Evolutionary conservation across 75 land plant genomes (phyloP), one percentile per base, ranked within the genome.

Genomic region (Pinus taeda): DNA sequence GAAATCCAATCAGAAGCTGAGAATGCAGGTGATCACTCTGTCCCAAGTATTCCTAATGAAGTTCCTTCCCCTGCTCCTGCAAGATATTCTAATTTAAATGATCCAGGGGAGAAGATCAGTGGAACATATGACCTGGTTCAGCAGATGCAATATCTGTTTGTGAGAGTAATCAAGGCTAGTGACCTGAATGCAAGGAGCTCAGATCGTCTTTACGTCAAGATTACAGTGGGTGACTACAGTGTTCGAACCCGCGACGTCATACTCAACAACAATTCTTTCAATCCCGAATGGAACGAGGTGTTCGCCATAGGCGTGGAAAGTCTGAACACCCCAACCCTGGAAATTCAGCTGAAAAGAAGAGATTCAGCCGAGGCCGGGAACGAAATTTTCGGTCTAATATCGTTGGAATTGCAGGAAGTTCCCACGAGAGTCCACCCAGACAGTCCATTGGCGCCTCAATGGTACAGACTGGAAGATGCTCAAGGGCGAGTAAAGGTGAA

Each of bases 361-460:
- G 33, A 33, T 33, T 33, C 33, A 33, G 33, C 33, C 2, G 1
- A 33, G 33, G 33, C 33, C 2, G 1, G 33, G 33, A 1, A 33
- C 2, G 33, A 33, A 33, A 33, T 71, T 33, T 33, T 33, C 4
- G 95, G 95, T 30, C 56, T 79, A 13, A 89, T 93, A 29, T 77
- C 86, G 24, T 93, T 93, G 57, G 95, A 93, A 55, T 26, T 90
- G 55, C 88, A 84, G 74, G 95, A 93, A 45, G 82, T 90, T 12
- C 93, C 95, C 4, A 90, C 79, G 57, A 71, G 95, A 11, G 84
- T 87, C 0, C 91, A 93, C 4, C 95, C 93, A 7, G 95, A 93
- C 74, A 88, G 93, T 56, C 95, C 95, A 24, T 60, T 93, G 26
- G 95, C 95, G 39, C 93, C 95, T 0, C 95, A 93, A 71, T 93